Conservation (phyloP, 106 monocot species). For the Triglochin maritima region DNA sequence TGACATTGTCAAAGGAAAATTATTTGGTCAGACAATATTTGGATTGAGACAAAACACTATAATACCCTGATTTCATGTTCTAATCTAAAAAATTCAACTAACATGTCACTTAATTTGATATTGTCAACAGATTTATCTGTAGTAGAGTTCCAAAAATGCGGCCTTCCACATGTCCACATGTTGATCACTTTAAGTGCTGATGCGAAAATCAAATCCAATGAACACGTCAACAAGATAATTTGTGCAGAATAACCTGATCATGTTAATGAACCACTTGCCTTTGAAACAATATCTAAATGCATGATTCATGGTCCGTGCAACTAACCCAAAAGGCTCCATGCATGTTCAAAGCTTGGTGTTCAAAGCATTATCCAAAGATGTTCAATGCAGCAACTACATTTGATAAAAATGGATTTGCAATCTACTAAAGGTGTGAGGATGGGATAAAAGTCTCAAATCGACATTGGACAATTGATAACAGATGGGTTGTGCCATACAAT, state of each 20-base stretch:
- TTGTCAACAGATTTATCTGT: constrained; percentile 2
- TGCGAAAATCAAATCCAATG: not conserved
- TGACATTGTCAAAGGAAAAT: constrained; percentile 5
- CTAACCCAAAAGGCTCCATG: constrained; percentile 2
- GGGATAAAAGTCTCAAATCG: no score
- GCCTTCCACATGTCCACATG: constrained; percentile 16
- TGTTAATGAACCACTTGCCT: not conserved
- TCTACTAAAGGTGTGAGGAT: no score
- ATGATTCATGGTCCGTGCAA: constrained; percentile 13
- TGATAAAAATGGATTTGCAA: no score
- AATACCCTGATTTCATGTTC: no score
- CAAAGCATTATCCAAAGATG: no score
- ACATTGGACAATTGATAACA: no score
- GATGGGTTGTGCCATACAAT: no score
- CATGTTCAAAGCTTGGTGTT: constrained; percentile 4
- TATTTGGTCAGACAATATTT: constrained; percentile 1
- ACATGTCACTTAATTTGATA: not conserved
- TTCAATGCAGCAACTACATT: no score
- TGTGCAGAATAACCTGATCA: constrained; percentile 14
- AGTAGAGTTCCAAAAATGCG: constrained; percentile 23
- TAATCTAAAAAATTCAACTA: not conserved
- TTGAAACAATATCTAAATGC: not conserved
- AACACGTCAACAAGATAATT: constrained; percentile 4
- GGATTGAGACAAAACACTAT: not conserved
- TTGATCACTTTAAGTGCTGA: not conserved